Conservation (phyloP, 1,139 yeast species). For the Saccharomyces hybrid region DNA sequence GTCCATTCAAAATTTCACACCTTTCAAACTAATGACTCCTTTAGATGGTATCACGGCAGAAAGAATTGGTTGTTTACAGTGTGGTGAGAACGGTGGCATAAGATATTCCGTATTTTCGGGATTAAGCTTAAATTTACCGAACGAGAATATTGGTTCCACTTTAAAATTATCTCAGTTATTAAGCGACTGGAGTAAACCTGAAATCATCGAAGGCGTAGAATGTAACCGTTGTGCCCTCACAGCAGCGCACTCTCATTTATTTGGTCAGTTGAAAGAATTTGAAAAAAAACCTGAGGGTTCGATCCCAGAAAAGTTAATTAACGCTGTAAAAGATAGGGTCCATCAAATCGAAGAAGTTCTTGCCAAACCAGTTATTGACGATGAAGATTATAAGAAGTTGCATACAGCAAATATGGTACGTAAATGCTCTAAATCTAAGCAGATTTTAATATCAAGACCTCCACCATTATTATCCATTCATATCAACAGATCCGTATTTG, state of each 20-base stretch:
- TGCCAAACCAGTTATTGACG: slow-evolving; percentile 61
- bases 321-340: slow-evolving; percentile 46
- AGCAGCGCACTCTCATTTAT: slow-evolving; percentile 50
- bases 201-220: slow-evolving; percentile 84
- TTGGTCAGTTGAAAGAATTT: slow-evolving; percentile 36
- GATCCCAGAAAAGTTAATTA: slow-evolving; percentile 35
- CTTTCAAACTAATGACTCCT: slow-evolving; percentile 65
- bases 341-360: slow-evolving; percentile 52
- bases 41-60: slow-evolving; percentile 85
- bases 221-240: slow-evolving; percentile 82
- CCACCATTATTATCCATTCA: slow-evolving; percentile 80
- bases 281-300: slow-evolving; percentile 23
- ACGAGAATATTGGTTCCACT: slow-evolving; percentile 37
- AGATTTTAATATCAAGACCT: slow-evolving; percentile 70
- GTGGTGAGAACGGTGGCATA: slow-evolving; percentile 93
- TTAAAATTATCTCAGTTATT: slow-evolving; percentile 51
- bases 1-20: slow-evolving; percentile 38
- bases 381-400: slow-evolving; percentile 64
- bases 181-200: slow-evolving; percentile 70
- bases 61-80: slow-evolving; percentile 77
- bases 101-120: slow-evolving; percentile 79
- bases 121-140: slow-evolving; percentile 61
- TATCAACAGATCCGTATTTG: slow-evolving; percentile 87
- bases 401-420: slow-evolving; percentile 71
- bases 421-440: slow-evolving; percentile 76